Evolutionary conservation across 257 asterid genomes (phyloP), one percentile per base, ranked within the genome.

Genomic region (Striga asiatica): DNA sequence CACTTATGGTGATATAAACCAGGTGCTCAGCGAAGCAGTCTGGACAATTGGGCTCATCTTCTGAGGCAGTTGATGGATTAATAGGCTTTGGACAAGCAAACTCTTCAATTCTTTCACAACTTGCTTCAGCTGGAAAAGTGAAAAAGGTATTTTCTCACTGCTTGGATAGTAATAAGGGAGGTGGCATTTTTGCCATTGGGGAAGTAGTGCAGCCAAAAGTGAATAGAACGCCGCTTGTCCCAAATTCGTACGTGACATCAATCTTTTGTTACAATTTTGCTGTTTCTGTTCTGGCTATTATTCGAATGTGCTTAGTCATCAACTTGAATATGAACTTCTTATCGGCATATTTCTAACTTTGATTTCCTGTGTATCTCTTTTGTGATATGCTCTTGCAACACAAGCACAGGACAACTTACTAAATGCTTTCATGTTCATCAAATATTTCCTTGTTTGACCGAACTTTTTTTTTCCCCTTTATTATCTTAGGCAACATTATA

Each of bases 61-160:
- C 93, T 43, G 84, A 78, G 74, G 82, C 97, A 47, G 95, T 92
- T 71, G 99, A 88, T 74, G 99, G 99, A 58, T 82, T 92, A 67
- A 61, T 92, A 53, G 99, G 99, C 61, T 84, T 92, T 60, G 99
- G 99, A 69, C 95, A 92, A 79, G 82, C 95, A 56, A 88, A 92
- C 72, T 66, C 97, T 31, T 92, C 99, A 19, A 67, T 92, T 56
- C 78, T 92, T 68, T 92, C 99, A 24, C 99, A 92, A 76, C 97
- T 92, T 60, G 95, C 97, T 45, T 66, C 62, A 3, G 58, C 93
- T 22, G 81, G 85, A 54, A 82, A 79, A 86, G 91, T 76, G 60
- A 88, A 76, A 66, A 92, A 72, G 56, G 50, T 84, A 10, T 88
- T 92, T 67, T 81, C 99, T 9, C 99, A 92, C 72, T 92, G 99